These are phyloP conservation scores for Keithomyces neogunnii DNA, from an alignment of 2,329 filamentous ascomycete genomes.

Conservation along the genomic window DNA sequence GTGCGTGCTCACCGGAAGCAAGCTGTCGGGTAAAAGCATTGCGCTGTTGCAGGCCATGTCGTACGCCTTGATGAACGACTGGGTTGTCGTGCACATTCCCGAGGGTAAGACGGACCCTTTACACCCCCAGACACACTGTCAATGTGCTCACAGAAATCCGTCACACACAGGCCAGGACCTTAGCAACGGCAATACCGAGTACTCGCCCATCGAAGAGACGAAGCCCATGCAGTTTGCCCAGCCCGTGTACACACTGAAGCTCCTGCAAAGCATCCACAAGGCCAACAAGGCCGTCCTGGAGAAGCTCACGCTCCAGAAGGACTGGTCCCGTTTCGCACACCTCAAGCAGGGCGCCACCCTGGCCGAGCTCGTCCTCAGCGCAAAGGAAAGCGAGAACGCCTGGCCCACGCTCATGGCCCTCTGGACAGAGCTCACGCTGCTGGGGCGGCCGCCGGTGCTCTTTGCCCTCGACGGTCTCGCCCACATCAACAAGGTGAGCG, in stretches of 20 bases:
- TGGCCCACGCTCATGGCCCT: slow-evolving; percentile 76
- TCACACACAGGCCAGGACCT: slow-evolving; percentile 58
- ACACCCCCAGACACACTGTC: not conserved
- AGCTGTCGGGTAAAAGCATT: slow-evolving; percentile 77
- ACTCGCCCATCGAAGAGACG: slow-evolving; percentile 57
- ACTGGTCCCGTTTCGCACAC: slow-evolving; percentile 32
- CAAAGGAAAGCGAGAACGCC: slow-evolving; percentile 66
- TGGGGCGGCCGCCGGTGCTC: slow-evolving; percentile 51
- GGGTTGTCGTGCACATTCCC: slow-evolving; percentile 83
- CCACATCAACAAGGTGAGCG: slow-evolving; percentile 71
- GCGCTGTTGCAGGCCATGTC: slow-evolving; percentile 76
- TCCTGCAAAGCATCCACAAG: slow-evolving; percentile 64
- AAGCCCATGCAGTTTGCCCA: slow-evolving; percentile 62
- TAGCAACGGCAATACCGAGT: slow-evolving; percentile 72
- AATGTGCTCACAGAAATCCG: not conserved
- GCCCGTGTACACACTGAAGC: slow-evolving; percentile 63
- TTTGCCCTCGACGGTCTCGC: slow-evolving; percentile 71
- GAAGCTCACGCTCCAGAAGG: slow-evolving; percentile 33
- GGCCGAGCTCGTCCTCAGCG: slow-evolving; percentile 59
- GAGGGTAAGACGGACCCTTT: slow-evolving; percentile 55
- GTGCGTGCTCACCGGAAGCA: slow-evolving; percentile 64
- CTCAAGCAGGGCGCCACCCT: slow-evolving; percentile 53
- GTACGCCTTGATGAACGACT: slow-evolving; percentile 72
- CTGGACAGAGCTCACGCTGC: slow-evolving; percentile 65
- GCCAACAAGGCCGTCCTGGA: slow-evolving; percentile 63